These are phyloP conservation scores for Juglanconis oblonga DNA, from an alignment of 2,329 filamentous ascomycete genomes.

Conservation along the genomic window DNA sequence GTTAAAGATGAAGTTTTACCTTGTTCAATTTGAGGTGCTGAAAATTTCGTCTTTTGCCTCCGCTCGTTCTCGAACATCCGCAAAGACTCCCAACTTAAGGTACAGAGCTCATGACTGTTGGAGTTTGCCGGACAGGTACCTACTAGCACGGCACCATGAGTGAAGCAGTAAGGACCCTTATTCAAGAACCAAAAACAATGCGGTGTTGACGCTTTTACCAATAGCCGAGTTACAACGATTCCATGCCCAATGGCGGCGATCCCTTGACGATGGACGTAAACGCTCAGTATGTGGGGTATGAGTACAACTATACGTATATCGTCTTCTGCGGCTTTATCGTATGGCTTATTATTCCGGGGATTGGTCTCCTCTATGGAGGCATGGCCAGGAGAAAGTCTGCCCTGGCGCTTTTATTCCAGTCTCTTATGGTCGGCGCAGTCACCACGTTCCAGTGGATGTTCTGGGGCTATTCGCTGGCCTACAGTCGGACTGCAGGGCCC, in stretches of 20 bases:
- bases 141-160: slow-evolving; percentile 6
- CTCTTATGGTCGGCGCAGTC: slow-evolving; percentile 54
- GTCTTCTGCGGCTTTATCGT: slow-evolving; percentile 59
- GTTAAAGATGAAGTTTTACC: neutral
- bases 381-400: slow-evolving; percentile 61
- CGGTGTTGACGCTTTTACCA: neutral
- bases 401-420: slow-evolving; percentile 60
- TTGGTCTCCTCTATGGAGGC: slow-evolving; percentile 63
- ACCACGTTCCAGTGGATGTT: slow-evolving; percentile 87
- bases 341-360: slow-evolving; percentile 65
- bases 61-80: too few relatives aligned
- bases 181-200: too few relatives aligned
- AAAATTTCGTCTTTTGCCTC: too few relatives aligned
- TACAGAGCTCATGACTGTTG: neutral
- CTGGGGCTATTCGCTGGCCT: slow-evolving; percentile 82
- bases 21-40: neutral
- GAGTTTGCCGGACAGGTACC: neutral
- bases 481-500: slow-evolving; percentile 71
- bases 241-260: slow-evolving; percentile 25
- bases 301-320: slow-evolving; percentile 61
- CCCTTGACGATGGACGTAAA: slow-evolving; percentile 31
- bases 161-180: slow-evolving; percentile 4
- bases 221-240: slow-evolving; percentile 21
- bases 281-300: slow-evolving; percentile 53
- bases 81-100: neutral